Base-by-base conservation (phyloP, 2,329 filamentous ascomycete species). In the Keithomyces neogunnii region DNA sequence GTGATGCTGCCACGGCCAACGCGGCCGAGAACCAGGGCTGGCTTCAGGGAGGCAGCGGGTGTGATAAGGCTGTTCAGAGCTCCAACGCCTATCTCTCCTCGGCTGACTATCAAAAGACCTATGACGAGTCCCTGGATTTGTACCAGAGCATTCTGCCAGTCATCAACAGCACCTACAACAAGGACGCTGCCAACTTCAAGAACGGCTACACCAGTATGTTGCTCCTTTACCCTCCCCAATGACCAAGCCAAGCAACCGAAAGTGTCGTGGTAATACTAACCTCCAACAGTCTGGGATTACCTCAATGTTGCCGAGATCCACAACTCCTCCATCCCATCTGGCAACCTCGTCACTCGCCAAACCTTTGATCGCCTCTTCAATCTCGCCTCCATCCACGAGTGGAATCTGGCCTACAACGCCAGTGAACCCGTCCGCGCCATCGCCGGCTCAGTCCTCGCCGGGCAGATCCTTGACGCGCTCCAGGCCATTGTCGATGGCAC, bases 311-410 rank as follows among this genome's bases (percentile, higher is more conserved):
- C 78, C 31, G 68, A 67, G 46, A 80, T 84, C 59, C 80, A 84
- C 70, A 84, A 84, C 66, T 57, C 67, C 51, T 73, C 72, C 51
- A 86, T 89, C 60, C 74, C 79, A 30, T 76, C 77, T 3, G 63
- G 70, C 29, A 64, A 80, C 48, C 73, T 88, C 45, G 76, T 91
- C 54, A 85, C 82, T 45, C 59, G 72, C 38, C 70, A 74, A 2
- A 77, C 78, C 30, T 73, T 89, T 51, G 64, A 72, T 59, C 80
- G 86, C 63, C 78, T 93, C 51, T 77, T 79, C 59, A 77, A 78
- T n/a, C 81, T 93, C 33, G 90, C 91, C 59, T 83, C 91, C 64
- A 72, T 74, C 53, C 88, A 93, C 67, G 87, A 96, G 67, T 95
- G 80, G 74, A 85, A 84, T 62, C 81, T 93, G 11, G 88, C 88